These are phyloP conservation scores for Galeopsis tetrahit DNA, from an alignment of 257 asterid species.

Conservation along the genomic window DNA sequence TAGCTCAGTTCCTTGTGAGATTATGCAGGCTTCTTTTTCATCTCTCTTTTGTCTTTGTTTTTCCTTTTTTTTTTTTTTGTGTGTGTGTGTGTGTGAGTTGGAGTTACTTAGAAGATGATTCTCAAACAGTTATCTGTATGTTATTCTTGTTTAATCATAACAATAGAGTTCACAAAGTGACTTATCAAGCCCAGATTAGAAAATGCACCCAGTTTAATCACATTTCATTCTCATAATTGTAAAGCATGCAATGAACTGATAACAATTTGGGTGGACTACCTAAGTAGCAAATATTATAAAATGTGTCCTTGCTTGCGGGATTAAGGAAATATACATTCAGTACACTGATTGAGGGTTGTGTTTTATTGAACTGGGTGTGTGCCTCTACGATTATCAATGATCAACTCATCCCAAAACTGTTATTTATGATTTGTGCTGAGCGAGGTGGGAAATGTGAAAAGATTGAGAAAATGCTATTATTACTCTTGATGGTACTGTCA, in stretches of 20 bases:
- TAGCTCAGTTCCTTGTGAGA: background rate
- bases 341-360: conserved; percentile 36
- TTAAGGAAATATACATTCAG: conserved; percentile 47
- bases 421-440: conserved; percentile 48
- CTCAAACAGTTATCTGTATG: background rate
- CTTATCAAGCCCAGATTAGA: conserved; percentile 1
- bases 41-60: background rate
- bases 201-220: background rate
- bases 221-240: background rate
- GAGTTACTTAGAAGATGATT: background rate
- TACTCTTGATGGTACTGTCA: conserved; percentile 46
- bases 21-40: conserved; percentile 5
- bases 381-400: conserved; percentile 44
- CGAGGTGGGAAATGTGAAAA: conserved; percentile 46
- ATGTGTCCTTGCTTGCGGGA: no score
- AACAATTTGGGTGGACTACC: conserved; percentile 37
- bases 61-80: background rate
- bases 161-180: background rate
- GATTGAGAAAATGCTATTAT: conserved; percentile 46
- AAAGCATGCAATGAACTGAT: conserved; percentile 7
- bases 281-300: conserved; percentile 45
- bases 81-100: background rate
- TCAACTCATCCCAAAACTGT: conserved; percentile 22
- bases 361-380: conserved; percentile 39
- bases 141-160: background rate